phyloP scores from a whole-genome alignment of 2,329 filamentous ascomycete species.

The Verticillium albo-atrum region DNA sequence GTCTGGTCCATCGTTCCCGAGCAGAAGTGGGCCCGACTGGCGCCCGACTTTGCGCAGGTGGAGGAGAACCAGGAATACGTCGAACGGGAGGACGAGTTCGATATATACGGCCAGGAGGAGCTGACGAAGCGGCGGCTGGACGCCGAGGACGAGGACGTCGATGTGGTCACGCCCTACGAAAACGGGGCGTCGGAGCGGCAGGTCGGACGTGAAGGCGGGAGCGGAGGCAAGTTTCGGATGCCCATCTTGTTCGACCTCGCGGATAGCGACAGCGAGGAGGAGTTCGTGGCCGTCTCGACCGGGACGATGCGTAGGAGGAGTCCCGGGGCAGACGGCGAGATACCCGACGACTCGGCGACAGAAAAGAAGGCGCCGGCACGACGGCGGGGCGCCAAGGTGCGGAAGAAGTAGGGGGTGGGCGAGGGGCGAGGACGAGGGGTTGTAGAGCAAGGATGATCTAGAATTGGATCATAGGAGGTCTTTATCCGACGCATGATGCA shows the following conservation, averaged over 20 bases:
- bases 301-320: slow-evolving; percentile 88
- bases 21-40: slow-evolving; percentile 94
- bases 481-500: neutral
- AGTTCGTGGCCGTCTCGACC: slow-evolving; percentile 62
- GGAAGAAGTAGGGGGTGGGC: slow-evolving; percentile 28
- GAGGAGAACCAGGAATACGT: slow-evolving; percentile 98
- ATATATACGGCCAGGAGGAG: slow-evolving; percentile 93
- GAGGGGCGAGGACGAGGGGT: neutral
- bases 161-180: slow-evolving; percentile 69
- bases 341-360: slow-evolving; percentile 47
- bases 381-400: slow-evolving; percentile 38
- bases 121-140: slow-evolving; percentile 87
- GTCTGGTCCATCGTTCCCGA: slow-evolving; percentile 95
- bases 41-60: slow-evolving; percentile 94
- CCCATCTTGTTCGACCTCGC: slow-evolving; percentile 90
- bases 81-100: slow-evolving; percentile 94
- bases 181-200: slow-evolving; percentile 36
- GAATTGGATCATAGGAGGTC: neutral
- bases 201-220: neutral
- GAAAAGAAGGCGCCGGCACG: slow-evolving; percentile 35
- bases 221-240: slow-evolving; percentile 65
- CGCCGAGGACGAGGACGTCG: slow-evolving; percentile 87
- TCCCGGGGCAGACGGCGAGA: slow-evolving; percentile 64
- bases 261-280: slow-evolving; percentile 93
- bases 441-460: neutral